A percentile compares a stretch with the other conserved stretches of the same genome.
Conservation (phyloP, 495 filamentous ascomycete genomes). For the Haplographium delicatum region DNA sequence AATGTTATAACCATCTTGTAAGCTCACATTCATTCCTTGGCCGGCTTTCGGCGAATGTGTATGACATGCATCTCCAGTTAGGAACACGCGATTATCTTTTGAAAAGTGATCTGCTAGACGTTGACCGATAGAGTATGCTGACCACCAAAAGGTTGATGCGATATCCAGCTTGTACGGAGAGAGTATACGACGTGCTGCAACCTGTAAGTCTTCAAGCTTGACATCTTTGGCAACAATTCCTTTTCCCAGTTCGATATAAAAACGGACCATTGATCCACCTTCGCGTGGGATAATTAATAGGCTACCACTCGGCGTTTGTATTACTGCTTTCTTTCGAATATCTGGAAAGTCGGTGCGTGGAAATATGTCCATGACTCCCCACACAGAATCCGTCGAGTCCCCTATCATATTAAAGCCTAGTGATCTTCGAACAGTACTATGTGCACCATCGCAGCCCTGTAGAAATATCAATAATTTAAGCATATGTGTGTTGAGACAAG, state of each 20-base stretch:
- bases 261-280: slow-evolving; percentile 52
- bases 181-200: slow-evolving; percentile 54
- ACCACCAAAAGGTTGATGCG: slow-evolving; percentile 53
- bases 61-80: slow-evolving; percentile 67
- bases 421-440: slow-evolving; percentile 59
- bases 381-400: slow-evolving; percentile 67
- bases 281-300: slow-evolving; percentile 63
- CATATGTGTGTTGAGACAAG: neutral
- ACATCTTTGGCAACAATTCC: slow-evolving; percentile 32
- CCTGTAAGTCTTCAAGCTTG: slow-evolving; percentile 54
- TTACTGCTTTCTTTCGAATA: slow-evolving; percentile 53
- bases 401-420: slow-evolving; percentile 70
- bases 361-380: slow-evolving; percentile 82
- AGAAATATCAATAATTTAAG: neutral
- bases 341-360: slow-evolving; percentile 73
- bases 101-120: slow-evolving; percentile 52
- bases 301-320: slow-evolving; percentile 50
- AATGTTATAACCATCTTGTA: slow-evolving; percentile 61
- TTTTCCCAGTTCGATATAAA: slow-evolving; percentile 55
- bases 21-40: slow-evolving; percentile 67
- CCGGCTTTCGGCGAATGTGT: slow-evolving; percentile 70
- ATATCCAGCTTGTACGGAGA: slow-evolving; percentile 40
- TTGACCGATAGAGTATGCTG: slow-evolving; percentile 59
- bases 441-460: slow-evolving; percentile 79
- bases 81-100: slow-evolving; percentile 51